Evolutionary conservation across 2,329 filamentous ascomycete genomes (phyloP), one percentile per base, ranked within the genome.

Genomic region (Phoma herbarum): DNA sequence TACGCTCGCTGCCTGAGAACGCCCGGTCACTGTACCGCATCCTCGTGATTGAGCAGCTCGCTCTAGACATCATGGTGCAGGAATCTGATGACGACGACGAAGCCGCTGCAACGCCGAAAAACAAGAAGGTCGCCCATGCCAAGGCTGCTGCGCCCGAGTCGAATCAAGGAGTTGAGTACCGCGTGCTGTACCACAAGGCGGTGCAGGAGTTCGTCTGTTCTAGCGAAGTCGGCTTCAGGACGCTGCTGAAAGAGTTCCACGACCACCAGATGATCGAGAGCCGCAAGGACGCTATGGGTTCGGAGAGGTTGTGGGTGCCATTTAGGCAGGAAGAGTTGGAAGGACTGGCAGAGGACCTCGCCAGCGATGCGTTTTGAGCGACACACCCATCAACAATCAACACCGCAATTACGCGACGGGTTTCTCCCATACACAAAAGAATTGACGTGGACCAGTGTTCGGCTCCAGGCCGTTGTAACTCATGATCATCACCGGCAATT

Each of bases 241-340:
- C 93, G 25, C 77, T 99, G 73, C 79, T 99, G 62, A 98, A 98
- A 79, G 95, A 99, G 85, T 95, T 99, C 76, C 92, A 97, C 74
- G 95, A 99, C 71, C 95, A 99, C 80, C 92, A 97, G 73, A 98
- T 99, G 88, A 90, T 99, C 63, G 92, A 92, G 54, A 96, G 91
- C 61, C 87, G 88, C 62, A 94, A 94, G 73, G 94, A 99, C 75
- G 85, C 86, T 0, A 82, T 93, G 56, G 95, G 95, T 3, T 93
- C 90, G 2, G 95, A 98, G 75, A 81, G 95, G 51, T 78, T 99
- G 45, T 90, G 91, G 65, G 86, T 97, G 14, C 95, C 95, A 0
- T 92, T 98, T 72, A 84, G 89, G 42, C 90, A 89, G 66, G 93
- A 96, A 64, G 95, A 99, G 78, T 82, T 98, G 72, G 94, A 97